Conservation (phyloP, 2,329 filamentous ascomycete species). For the Ophiostoma ulmi region DNA sequence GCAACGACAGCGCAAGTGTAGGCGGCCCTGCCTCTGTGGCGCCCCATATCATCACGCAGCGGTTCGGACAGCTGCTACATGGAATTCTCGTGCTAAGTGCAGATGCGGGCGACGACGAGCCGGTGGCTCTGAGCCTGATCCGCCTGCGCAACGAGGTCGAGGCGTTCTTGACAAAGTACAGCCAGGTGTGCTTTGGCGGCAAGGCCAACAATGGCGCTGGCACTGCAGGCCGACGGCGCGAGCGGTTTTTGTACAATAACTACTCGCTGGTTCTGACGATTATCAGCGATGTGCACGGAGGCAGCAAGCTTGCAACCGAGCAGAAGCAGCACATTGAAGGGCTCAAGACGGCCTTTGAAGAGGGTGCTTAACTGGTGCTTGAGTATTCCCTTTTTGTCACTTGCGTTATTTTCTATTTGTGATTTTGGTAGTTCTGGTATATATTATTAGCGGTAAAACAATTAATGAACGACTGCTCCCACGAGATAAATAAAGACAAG, state of each 20-base stretch:
- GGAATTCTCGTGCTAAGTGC: conserved; percentile 76
- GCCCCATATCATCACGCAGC: conserved; percentile 85
- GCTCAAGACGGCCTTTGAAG: conserved; percentile 55
- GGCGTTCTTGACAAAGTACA: conserved; percentile 70
- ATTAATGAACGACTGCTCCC: neutral
- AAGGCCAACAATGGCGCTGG: conserved; percentile 50
- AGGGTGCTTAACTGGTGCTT: conserved; percentile 35
- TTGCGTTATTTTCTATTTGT: neutral
- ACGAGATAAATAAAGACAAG: neutral
- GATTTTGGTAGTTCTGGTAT: neutral
- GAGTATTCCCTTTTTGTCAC: neutral
- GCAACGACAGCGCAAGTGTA: conserved; percentile 38
- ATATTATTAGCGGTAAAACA: neutral
- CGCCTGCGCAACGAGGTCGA: conserved; percentile 78
- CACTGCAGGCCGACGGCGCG: conserved; percentile 65
- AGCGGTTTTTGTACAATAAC: conserved; percentile 91
- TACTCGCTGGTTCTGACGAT: conserved; percentile 93
- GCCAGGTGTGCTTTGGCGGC: conserved; percentile 58
- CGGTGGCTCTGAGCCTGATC: conserved; percentile 73
- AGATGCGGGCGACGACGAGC: conserved; percentile 93
- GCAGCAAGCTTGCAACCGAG: conserved; percentile 64
- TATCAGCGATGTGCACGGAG: conserved; percentile 64
- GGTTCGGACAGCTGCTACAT: conserved; percentile 89
- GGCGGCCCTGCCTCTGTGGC: conserved; percentile 62
- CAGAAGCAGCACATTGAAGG: conserved; percentile 70